These are phyloP conservation scores for Leccinum fibrillosum DNA, from an alignment of 768 basidiomycete genomes.

Conservation along the genomic window DNA sequence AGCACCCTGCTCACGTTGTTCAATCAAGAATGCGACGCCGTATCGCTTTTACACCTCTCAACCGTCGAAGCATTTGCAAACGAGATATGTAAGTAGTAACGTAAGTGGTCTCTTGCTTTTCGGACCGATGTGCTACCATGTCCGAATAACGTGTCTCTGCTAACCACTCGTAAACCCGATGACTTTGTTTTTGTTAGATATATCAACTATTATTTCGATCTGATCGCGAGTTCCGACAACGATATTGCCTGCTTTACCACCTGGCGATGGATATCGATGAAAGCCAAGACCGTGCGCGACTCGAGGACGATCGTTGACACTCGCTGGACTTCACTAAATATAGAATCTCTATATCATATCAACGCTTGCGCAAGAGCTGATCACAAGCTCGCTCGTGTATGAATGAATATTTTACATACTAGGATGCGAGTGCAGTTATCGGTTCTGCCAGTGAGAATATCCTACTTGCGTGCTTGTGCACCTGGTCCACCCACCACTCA, in stretches of 20 bases:
- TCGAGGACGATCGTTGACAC: too few species aligned
- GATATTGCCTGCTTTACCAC: conserved; percentile 73
- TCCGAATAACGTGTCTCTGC: conserved; percentile 61
- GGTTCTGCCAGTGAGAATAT: too few species aligned
- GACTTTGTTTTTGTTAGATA: conserved; percentile 50
- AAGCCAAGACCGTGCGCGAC: too few species aligned
- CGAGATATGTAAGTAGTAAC: conserved; percentile 44
- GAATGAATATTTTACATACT: too few species aligned
- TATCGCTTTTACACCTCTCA: conserved; percentile 76
- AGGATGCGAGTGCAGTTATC: too few species aligned
- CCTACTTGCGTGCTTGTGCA: too few species aligned
- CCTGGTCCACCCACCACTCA: too few species aligned
- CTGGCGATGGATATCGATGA: conserved; percentile 56
- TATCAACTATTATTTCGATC: conserved; percentile 81
- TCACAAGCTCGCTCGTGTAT: conserved; percentile 60
- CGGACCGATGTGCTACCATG: conserved; percentile 50
- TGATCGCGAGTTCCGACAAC: conserved; percentile 76
- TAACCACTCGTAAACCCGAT: conserved; percentile 55
- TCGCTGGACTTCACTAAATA: too few species aligned
- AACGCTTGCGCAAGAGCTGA: conserved; percentile 51
- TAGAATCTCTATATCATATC: too few species aligned
- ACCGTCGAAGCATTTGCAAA: conserved; percentile 55
- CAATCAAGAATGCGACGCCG: conserved; percentile 68
- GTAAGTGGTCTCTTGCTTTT: conserved; percentile 37
- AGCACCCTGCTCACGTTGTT: too few species aligned